Base-by-base conservation (phyloP, 768 basidiomycete species). In the Solioccasus polychromus region DNA sequence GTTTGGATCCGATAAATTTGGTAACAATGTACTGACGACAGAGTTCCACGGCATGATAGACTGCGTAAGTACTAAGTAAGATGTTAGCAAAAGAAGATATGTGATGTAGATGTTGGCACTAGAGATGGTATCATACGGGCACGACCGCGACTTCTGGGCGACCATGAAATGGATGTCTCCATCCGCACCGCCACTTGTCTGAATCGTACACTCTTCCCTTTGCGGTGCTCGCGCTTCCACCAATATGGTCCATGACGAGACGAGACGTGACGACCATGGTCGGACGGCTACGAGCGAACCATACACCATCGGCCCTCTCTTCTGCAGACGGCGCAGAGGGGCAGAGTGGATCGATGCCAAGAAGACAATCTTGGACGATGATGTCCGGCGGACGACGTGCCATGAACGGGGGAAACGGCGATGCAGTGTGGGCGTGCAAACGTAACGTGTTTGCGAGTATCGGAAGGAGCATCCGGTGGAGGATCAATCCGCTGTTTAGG, bases 121-220 rank as follows among this genome's bases (percentile, higher is more conserved):
- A 31, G n/a, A 8, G 18, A 14, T 41, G 17, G 17, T 60, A n/a
- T n/a, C 35, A 52, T 19, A 65, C 50, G 7, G 64, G 57, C 18
- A 73, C 63, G 2, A 75, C 72, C 4, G 58, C 58, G 2, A 69
- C 67, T 34, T 67, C 67, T 11, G 57, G 50, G 17, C 57, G 54
- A 23, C 71, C 71, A 52, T 75, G 71, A 44, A 74, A 73, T 22
- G 71, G 64, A 58, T 73, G 71, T 18, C 71, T 62, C 73, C 71
- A 74, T n/a, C 71, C 67, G 47, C 72, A 75, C 44, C 66, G 61
- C 70, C 71, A 73, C 45, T 70, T 69, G 24, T 68, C 62, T 10
- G 48, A 35, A 25, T 66, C 63, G 10, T 62, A 58, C 3, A 39
- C 26, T 41, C 71, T 68, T 4, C 62, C 56, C 6, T 25, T 34